Evolutionary conservation across 371 early-diverging fungal genomes (phyloP).

Genomic region (Mucor lusitanicus): DNA sequence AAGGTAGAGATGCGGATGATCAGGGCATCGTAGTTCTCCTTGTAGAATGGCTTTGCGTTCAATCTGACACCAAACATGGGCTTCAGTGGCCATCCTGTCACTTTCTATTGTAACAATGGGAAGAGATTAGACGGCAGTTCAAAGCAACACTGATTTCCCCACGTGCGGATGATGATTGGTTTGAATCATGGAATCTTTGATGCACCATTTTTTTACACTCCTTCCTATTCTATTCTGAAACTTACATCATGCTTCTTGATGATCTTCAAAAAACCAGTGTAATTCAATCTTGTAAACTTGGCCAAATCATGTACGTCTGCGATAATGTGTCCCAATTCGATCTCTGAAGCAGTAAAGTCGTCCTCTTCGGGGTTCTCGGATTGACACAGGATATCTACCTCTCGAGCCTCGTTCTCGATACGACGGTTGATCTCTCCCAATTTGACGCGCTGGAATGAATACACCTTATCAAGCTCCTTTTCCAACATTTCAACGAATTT

Average conservation of each 20-base stretch:
- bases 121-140: background rate
- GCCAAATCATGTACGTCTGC: constrained; percentile 93
- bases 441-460: constrained; percentile 89
- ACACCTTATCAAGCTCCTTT: constrained; percentile 92
- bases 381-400: constrained; percentile 57
- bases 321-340: constrained; percentile 83
- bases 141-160: constrained; percentile 4
- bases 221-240: background rate
- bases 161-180: constrained; percentile 36
- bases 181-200: background rate
- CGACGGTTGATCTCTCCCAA: constrained; percentile 85
- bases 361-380: constrained; percentile 66
- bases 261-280: constrained; percentile 96
- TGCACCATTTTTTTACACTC: background rate
- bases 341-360: constrained; percentile 70
- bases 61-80: constrained; percentile 89
- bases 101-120: constrained; percentile 55
- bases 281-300: constrained; percentile 94
- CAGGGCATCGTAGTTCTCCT: constrained; percentile 89
- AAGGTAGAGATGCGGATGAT: constrained; percentile 89
- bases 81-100: constrained; percentile 85
- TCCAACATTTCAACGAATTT: constrained; percentile 87
- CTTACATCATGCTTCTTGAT: constrained; percentile 96
- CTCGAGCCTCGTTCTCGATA: constrained; percentile 74
- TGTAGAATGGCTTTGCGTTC: constrained; percentile 87